These are phyloP conservation scores for Oryza meyeriana DNA, from an alignment of 176 grass and related monocot species.

Conservation along the genomic window DNA sequence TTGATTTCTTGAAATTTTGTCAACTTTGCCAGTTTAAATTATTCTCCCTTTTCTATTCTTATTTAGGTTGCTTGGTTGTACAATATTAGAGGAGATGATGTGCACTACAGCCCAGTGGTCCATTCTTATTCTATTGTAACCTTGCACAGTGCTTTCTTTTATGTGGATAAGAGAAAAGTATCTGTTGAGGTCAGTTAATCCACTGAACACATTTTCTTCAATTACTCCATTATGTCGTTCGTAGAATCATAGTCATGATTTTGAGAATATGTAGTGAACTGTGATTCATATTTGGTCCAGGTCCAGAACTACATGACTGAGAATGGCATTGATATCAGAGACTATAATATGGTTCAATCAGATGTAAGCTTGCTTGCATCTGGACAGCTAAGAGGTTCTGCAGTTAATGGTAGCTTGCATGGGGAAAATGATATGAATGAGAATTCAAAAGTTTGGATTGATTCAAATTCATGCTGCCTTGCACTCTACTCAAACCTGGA, in stretches of 20 bases:
- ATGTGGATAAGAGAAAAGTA: conserved; percentile 90
- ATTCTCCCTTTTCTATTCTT: conserved; percentile 21
- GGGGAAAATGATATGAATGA: conserved; percentile 34
- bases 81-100: conserved; percentile 89
- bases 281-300: conserved; percentile 35
- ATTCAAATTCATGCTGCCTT: conserved; percentile 75
- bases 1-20: background rate
- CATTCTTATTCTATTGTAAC: conserved; percentile 97
- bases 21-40: conserved; percentile 2
- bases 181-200: conserved; percentile 62
- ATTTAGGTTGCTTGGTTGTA: conserved; percentile 93
- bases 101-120: conserved; percentile 86
- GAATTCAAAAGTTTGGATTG: conserved; percentile 73
- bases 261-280: background rate
- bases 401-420: conserved; percentile 15
- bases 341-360: conserved; percentile 62
- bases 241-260: background rate
- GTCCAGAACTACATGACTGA: conserved; percentile 57
- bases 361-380: conserved; percentile 79
- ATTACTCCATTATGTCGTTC: background rate
- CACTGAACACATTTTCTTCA: background rate
- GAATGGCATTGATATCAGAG: conserved; percentile 84
- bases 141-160: conserved; percentile 73
- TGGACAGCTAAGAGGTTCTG: conserved; percentile 50
- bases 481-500: conserved; percentile 70